These are phyloP conservation scores for Malus hybrid DNA, from an alignment of 331 rosid genomes.

Conservation along the genomic window DNA sequence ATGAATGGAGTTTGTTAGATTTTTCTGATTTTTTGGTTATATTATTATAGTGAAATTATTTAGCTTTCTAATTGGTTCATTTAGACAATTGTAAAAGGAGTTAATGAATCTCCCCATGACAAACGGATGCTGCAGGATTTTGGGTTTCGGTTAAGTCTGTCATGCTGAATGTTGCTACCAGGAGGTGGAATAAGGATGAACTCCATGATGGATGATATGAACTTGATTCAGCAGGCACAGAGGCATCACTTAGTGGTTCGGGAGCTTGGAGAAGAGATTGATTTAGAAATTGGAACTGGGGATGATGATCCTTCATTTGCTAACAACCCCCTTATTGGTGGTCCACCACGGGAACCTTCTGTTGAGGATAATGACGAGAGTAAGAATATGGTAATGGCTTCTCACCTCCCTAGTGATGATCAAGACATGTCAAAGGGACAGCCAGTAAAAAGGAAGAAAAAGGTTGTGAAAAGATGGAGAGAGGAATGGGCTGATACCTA, in stretches of 20 bases:
- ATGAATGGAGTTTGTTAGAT: not conserved
- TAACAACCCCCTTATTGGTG: conserved; percentile 61
- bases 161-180: conserved; percentile 90
- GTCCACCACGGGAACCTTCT: conserved; percentile 69
- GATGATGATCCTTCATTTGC: conserved; percentile 95
- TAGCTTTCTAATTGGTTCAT: not conserved
- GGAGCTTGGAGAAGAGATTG: conserved; percentile 93
- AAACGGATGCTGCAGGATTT: conserved; percentile 19
- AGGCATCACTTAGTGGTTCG: conserved; percentile 95
- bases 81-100: not conserved
- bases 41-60: not conserved
- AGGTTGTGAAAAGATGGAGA: conserved; percentile 99
- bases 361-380: conserved; percentile 70
- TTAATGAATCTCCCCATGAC: conserved; percentile 11
- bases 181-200: conserved; percentile 71
- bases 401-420: conserved; percentile 67
- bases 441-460: conserved; percentile 77
- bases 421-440: conserved; percentile 77
- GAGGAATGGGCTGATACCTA: conserved; percentile 99
- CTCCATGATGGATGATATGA: conserved; percentile 92
- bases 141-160: conserved; percentile 33
- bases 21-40: not conserved
- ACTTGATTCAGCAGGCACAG: conserved; percentile 93
- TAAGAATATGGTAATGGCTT: conserved; percentile 75
- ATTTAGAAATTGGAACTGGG: conserved; percentile 93